A percentile compares a stretch with the other conserved stretches of the same genome.
Conservation (phyloP, 352 stramenopile genomes). For the Phytopythium ostracodes region DNA sequence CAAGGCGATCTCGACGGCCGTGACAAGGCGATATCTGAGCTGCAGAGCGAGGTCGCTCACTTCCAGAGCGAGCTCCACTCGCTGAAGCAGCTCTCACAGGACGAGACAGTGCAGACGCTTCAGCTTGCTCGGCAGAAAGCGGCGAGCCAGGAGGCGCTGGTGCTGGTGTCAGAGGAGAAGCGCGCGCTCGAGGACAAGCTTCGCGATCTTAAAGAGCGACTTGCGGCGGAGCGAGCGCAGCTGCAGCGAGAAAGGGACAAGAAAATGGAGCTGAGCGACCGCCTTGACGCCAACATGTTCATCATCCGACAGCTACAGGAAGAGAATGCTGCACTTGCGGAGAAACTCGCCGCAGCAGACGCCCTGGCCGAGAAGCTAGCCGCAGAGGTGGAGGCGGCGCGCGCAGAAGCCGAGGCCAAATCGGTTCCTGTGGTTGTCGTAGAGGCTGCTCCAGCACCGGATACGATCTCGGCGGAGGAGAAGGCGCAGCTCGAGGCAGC, state of each 20-base stretch:
- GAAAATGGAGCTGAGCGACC: conserved; percentile 11
- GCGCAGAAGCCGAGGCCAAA: neutral
- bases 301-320: conserved; percentile 25
- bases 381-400: conserved; percentile 2
- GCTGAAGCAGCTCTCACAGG: conserved; percentile 49
- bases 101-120: conserved; percentile 71
- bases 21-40: conserved; percentile 17
- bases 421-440: neutral
- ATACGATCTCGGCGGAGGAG: conserved; percentile 10
- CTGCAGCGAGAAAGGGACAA: conserved; percentile 16
- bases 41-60: conserved; percentile 26
- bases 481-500: conserved; percentile 9
- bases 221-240: conserved; percentile 15
- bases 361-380: neutral
- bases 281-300: conserved; percentile 8
- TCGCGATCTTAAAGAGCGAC: conserved; percentile 15
- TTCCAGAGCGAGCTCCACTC: conserved; percentile 28
- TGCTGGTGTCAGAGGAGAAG: conserved; percentile 57
- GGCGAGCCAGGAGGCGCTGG: conserved; percentile 52
- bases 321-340: conserved; percentile 19
- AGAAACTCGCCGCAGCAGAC: conserved; percentile 5
- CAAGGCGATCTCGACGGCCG: conserved; percentile 25
- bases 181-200: conserved; percentile 34
- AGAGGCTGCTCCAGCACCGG: conserved; percentile 5
- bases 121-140: conserved; percentile 62